Evolutionary conservation across 108 stramenopile genomes (phyloP).

Genomic region (Seminavis robusta): DNA sequence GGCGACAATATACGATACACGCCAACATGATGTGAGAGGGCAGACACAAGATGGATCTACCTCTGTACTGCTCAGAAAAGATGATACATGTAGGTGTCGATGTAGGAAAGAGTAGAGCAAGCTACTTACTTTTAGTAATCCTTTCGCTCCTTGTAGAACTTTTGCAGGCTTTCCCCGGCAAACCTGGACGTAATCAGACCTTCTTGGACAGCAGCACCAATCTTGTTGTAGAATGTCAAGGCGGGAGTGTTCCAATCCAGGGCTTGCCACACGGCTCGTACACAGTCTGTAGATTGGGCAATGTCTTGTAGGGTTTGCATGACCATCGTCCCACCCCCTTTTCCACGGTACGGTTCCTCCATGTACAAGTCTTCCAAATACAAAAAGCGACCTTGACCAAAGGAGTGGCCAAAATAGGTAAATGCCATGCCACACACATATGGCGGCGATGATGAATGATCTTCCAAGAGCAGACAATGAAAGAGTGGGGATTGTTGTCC

Average conservation of each 20-base stretch:
- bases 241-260: conserved; percentile 63
- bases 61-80: no score
- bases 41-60: no score
- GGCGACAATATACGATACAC: no score
- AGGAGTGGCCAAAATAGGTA: conserved; percentile 38
- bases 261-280: conserved; percentile 46
- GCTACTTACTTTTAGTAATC: no score
- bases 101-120: no score
- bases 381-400: conserved; percentile 34
- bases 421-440: conserved; percentile 54
- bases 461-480: conserved; percentile 27
- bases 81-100: no score
- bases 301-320: conserved; percentile 44
- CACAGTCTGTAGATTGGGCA: conserved; percentile 20
- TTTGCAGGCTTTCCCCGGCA: no score
- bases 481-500: conserved; percentile 14
- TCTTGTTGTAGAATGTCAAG: conserved; percentile 43
- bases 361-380: conserved; percentile 69
- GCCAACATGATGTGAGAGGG: no score
- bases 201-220: conserved; percentile 36
- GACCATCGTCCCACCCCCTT: conserved; percentile 36
- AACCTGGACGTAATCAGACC: conserved; percentile 31
- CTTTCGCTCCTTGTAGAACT: no score
- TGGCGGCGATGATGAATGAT: no score
- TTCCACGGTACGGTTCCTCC: conserved; percentile 35